Percentiles rank a stretch among this genome's conserved stretches.
phyloP scores from a whole-genome alignment of 306 rosid genomes.

The Spatholobus suberectus region DNA sequence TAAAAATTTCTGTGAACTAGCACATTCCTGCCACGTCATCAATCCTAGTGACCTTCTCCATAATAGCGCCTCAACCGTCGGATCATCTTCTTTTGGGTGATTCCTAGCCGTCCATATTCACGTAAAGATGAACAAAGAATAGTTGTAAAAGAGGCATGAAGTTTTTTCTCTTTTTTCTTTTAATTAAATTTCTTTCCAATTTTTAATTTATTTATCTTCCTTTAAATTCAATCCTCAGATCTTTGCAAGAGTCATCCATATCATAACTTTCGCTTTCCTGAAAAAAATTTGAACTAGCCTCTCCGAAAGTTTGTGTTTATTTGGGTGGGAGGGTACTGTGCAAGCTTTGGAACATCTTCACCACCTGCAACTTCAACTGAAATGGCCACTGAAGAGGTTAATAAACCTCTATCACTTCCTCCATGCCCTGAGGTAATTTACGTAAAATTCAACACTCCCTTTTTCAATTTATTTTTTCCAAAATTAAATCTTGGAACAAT shows the following conservation, averaged over 20 bases:
- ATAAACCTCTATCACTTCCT: slow-evolving; percentile 70
- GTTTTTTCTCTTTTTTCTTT: neutral
- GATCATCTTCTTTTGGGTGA: slow-evolving; percentile 43
- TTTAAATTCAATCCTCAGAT: slow-evolving; percentile 57
- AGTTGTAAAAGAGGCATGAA: slow-evolving; percentile 35
- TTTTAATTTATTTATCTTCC: slow-evolving; percentile 44
- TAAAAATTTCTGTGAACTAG: slow-evolving; percentile 28
- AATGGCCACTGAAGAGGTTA: slow-evolving; percentile 84
- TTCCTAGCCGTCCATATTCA: slow-evolving; percentile 60
- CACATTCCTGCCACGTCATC: slow-evolving; percentile 59
- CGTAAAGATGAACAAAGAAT: slow-evolving; percentile 31
- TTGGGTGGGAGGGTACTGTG: neutral
- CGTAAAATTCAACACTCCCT: neutral
- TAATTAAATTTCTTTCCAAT: slow-evolving; percentile 21
- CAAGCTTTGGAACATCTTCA: slow-evolving; percentile 38
- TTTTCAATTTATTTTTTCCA: neutral
- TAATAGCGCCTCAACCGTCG: slow-evolving; percentile 18
- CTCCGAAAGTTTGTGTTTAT: neutral
- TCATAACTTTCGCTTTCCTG: slow-evolving; percentile 34
- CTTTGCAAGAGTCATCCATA: slow-evolving; percentile 45
- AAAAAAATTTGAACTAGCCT: slow-evolving; percentile 12
- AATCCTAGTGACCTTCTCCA: slow-evolving; percentile 53
- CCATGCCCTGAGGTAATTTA: slow-evolving; percentile 81
- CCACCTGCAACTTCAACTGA: slow-evolving; percentile 39
- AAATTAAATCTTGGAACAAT: neutral